Conservation (phyloP, 2,329 filamentous ascomycete species). For the Fusarium sp. region DNA sequence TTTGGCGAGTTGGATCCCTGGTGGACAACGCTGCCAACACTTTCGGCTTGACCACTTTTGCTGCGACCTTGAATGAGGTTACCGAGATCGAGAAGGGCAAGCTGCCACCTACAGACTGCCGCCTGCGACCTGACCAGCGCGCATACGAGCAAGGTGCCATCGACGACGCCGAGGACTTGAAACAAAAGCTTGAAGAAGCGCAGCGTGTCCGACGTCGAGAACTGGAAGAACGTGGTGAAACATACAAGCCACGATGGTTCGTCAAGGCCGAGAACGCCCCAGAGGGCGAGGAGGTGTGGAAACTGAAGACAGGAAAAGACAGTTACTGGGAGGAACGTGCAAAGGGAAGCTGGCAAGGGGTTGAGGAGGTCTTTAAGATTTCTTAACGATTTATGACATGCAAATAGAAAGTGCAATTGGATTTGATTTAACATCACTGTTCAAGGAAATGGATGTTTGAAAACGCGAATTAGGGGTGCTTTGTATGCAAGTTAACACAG, state of each 20-base stretch:
- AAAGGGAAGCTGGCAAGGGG: conserved; percentile 71
- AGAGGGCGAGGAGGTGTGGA: conserved; percentile 76
- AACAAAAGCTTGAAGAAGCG: conserved; percentile 84
- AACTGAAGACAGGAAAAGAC: conserved; percentile 81
- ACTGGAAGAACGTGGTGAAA: conserved; percentile 79
- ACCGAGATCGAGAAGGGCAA: conserved; percentile 80
- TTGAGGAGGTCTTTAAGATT: conserved; percentile 61
- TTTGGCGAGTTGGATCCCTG: conserved; percentile 83
- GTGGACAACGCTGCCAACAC: conserved; percentile 82
- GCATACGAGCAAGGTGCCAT: conserved; percentile 84
- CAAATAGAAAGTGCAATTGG: conserved; percentile 24
- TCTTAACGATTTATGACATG: conserved; percentile 36
- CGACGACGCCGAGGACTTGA: conserved; percentile 85
- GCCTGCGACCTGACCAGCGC: conserved; percentile 88
- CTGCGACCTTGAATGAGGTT: conserved; percentile 86
- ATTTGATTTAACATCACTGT: conserved; percentile 25
- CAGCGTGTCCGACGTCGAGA: conserved; percentile 80
- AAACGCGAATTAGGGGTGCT: not conserved
- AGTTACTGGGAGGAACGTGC: conserved; percentile 93
- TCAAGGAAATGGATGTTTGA: not conserved
- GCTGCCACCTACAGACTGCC: conserved; percentile 83
- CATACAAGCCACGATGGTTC: conserved; percentile 87
- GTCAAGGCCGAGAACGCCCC: conserved; percentile 70
- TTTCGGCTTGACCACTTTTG: conserved; percentile 90
- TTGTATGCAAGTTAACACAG: not conserved